phyloP scores from a whole-genome alignment of 2,329 filamentous ascomycete species.

The Alternaria consortialis region DNA sequence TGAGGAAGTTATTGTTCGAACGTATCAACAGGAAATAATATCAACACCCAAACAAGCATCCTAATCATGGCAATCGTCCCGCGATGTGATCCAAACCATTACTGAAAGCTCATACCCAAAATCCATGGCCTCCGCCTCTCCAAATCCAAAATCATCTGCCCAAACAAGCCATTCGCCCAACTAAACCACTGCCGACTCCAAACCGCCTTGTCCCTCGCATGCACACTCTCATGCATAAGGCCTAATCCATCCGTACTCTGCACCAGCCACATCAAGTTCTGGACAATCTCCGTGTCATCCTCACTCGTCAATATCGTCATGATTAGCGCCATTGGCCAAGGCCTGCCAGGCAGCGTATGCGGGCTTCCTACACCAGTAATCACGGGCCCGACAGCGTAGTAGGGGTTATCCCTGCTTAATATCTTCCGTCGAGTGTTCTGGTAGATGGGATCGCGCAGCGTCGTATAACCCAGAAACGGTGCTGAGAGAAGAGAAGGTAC shows the following conservation, averaged over 20 bases:
- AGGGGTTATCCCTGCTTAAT: slow-evolving; percentile 56
- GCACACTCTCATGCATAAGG: slow-evolving; percentile 62
- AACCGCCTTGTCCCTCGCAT: slow-evolving; percentile 48
- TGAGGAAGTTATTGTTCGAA: too few relatives aligned
- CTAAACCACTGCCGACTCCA: slow-evolving; percentile 62
- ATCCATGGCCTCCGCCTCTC: slow-evolving; percentile 54
- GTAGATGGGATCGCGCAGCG: slow-evolving; percentile 52
- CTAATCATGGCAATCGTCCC: too few relatives aligned
- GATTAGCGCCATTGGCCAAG: slow-evolving; percentile 63
- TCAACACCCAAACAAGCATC: too few relatives aligned
- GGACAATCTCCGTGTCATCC: slow-evolving; percentile 57
- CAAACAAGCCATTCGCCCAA: slow-evolving; percentile 63
- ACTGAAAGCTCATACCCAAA: slow-evolving; percentile 47
- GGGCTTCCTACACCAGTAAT: slow-evolving; percentile 58
- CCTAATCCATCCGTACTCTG: slow-evolving; percentile 59
- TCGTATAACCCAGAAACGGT: slow-evolving; percentile 67
- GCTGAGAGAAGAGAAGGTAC: slow-evolving; percentile 72
- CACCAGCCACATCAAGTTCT: slow-evolving; percentile 55
- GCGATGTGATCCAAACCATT: not conserved
- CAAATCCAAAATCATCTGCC: slow-evolving; percentile 57
- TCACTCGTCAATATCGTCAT: slow-evolving; percentile 59
- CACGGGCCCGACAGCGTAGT: slow-evolving; percentile 57
- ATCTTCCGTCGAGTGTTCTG: slow-evolving; percentile 56
- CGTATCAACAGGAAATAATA: too few relatives aligned
- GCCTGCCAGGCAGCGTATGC: slow-evolving; percentile 55